These are phyloP conservation scores for Fraxinus baroniana DNA, from an alignment of 305 asterid genomes.

Conservation along the genomic window DNA sequence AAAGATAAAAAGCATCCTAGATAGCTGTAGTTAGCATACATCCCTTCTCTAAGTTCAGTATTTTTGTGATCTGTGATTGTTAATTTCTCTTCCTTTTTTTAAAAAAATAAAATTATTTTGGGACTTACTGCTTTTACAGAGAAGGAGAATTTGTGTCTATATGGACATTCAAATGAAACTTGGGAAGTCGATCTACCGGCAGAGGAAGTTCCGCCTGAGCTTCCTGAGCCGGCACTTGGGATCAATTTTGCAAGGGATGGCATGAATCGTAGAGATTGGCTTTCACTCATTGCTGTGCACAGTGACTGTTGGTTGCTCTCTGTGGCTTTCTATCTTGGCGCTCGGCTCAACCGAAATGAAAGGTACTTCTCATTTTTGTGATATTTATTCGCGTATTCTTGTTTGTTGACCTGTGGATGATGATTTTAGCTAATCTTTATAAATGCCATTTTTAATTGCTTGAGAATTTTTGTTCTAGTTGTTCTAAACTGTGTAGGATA, in stretches of 20 bases:
- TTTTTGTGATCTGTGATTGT: neutral
- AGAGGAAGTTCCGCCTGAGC: conserved; percentile 11
- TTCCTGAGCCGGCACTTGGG: conserved; percentile 21
- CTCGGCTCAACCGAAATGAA: conserved; percentile 16
- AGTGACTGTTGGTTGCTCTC: conserved; percentile 20
- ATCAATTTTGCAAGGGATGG: conserved; percentile 24
- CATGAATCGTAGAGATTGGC: conserved; percentile 19
- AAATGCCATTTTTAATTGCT: neutral
- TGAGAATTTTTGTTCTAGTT: neutral
- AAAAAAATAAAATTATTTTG: neutral
- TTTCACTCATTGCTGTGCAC: conserved; percentile 20
- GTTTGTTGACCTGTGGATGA: conserved; percentile 7
- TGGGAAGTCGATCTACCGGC: conserved; percentile 19
- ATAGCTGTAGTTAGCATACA: neutral
- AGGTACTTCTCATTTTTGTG: conserved; percentile 8
- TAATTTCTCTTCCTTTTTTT: neutral
- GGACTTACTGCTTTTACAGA: neutral
- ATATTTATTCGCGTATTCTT: neutral
- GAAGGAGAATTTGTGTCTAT: conserved; percentile 16
- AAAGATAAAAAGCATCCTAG: neutral
- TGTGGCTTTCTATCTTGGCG: conserved; percentile 20
- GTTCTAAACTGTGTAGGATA: neutral
- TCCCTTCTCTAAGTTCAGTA: neutral
- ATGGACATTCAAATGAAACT: conserved; percentile 19
- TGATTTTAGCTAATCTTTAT: conserved; percentile 1